Evolutionary conservation across 2,329 filamentous ascomycete genomes (phyloP).

Genomic region (Lasiodiplodia hormozganensis): DNA sequence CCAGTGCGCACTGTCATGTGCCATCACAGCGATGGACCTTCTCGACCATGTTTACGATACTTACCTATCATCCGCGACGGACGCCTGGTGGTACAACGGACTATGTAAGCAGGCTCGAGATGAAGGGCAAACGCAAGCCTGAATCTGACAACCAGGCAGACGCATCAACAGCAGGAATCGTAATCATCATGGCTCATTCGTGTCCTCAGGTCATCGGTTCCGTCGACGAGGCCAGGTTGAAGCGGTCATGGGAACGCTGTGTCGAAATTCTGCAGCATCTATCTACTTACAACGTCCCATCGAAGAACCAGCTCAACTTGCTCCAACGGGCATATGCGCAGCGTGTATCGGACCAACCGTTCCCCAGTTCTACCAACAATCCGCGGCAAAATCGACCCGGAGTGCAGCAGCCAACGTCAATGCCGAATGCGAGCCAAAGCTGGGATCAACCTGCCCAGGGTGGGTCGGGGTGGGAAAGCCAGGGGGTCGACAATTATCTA

Average conservation of each 20-base stretch:
- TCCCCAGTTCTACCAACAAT: not conserved
- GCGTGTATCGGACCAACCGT: not conserved
- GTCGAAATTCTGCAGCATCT: constrained; percentile 1
- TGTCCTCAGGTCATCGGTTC: not conserved
- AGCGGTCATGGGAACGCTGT: not conserved
- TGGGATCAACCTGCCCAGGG: not conserved
- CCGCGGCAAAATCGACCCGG: not conserved
- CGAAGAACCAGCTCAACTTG: not conserved
- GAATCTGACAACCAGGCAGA: not conserved
- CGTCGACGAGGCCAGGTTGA: not conserved
- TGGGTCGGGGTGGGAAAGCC: not conserved
- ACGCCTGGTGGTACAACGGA: not conserved
- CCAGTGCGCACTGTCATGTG: not conserved
- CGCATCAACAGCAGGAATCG: not conserved
- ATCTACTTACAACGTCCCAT: not conserved
- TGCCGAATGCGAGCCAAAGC: not conserved
- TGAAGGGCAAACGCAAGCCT: not conserved
- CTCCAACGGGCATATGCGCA: not conserved
- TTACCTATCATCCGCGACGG: not conserved
- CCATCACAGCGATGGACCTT: not conserved
- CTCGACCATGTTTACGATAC: not conserved
- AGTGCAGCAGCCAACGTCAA: not conserved
- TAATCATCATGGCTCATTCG: not conserved
- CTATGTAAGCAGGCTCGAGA: not conserved
- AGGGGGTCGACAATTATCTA: not conserved